phyloP scores from a whole-genome alignment of 2,329 filamentous ascomycete genomes.

The Curvularia eragrostidis region DNA sequence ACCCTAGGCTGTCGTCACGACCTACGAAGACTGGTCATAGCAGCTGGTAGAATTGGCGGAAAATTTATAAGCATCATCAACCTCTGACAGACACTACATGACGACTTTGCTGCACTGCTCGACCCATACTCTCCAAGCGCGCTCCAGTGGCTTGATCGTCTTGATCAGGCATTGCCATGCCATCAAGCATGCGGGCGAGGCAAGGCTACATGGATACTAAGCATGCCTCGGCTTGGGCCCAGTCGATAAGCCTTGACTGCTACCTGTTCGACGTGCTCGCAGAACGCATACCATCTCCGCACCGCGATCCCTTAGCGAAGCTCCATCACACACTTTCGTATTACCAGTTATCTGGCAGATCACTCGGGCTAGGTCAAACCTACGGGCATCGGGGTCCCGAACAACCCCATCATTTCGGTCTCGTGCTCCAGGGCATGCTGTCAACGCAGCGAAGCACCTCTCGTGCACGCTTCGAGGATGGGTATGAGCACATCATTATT shows the following conservation, averaged over 20 bases:
- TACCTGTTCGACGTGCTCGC: neutral
- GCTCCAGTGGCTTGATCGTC: neutral
- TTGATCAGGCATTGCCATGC: neutral
- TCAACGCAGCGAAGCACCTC: neutral
- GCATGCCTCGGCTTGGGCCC: neutral
- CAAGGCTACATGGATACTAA: neutral
- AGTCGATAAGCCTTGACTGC: neutral
- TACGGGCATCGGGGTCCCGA: neutral
- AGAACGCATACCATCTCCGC: neutral
- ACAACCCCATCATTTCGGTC: neutral
- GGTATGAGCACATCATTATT: neutral
- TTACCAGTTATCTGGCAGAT: neutral
- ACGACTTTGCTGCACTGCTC: neutral
- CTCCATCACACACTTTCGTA: neutral
- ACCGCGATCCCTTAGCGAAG: neutral
- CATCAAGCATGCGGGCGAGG: neutral
- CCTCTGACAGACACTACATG: neutral
- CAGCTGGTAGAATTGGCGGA: neutral
- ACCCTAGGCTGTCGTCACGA: neutral
- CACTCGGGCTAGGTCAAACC: neutral
- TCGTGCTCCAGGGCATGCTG: neutral
- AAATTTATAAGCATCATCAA: neutral
- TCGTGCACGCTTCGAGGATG: neutral
- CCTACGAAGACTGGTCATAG: neutral
- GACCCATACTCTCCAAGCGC: neutral